Base-by-base conservation (phyloP, 225 moss, liverwort and hornwort genomes). In the Pleurozium schreberi region DNA sequence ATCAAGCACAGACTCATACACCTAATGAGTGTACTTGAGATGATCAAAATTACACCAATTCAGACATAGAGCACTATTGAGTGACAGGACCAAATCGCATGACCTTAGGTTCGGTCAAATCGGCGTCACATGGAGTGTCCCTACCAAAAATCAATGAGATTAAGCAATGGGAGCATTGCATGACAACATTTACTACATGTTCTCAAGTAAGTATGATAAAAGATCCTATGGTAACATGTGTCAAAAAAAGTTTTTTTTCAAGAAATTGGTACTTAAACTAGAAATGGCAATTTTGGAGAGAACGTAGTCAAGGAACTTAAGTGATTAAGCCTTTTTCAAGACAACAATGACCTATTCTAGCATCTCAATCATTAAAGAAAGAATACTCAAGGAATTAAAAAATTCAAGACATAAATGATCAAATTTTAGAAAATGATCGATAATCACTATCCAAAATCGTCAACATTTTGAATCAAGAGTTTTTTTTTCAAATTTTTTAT, bases 361-460 rank as follows among this genome's bases (percentile, higher is more conserved):
- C 34, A 78, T 55, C 9, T 55, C 16, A n/a, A 38, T 55, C 6
- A 50, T 12, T 12, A 12, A 75, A 20, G 19, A 75, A 50, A 75
- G 2, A 33, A 33, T 47, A 33, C 8, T 20, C 2, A 50, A 50
- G 1, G 3, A 34, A 49, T 75, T 33, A 0, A 20, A 1, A 75
- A 17, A 49, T 11, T 75, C 0, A 1, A 49, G 33, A 33, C 2
- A 31, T 74, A 31, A 18, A 18, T 50, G 33, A 19, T 2, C 49
- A 12, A 19, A 8, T 31, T 33, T 7, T 31, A 33, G 12, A 8
- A 49, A 12, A 33, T 33, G 19, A 33, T 49, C 0, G 0, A 31
- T 31, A 43, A 75, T 47, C 0, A 0, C 0, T 73, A 0, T 49
- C 4, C 3, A 12, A 20, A 8, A 8, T 33, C 0, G 0, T 33